Evolutionary conservation across 306 rosid species (phyloP).

Genomic region (Cucumis hystrix): DNA sequence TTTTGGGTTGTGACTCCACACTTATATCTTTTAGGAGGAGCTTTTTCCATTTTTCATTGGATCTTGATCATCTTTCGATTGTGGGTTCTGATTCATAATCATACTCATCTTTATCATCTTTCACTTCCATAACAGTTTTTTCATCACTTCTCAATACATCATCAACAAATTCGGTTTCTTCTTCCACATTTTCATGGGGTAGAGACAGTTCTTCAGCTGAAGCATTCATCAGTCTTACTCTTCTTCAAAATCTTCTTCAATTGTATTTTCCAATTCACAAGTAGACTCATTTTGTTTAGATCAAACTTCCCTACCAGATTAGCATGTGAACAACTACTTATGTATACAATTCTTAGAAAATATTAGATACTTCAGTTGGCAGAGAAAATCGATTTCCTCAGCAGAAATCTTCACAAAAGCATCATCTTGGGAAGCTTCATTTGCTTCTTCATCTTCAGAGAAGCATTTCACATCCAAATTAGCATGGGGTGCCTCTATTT

Average conservation of each 20-base stretch:
- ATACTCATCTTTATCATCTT: no score
- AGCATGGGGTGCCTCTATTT: not conserved
- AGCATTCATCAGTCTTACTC: not conserved
- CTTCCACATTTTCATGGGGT: not conserved
- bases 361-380: not conserved
- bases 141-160: no score
- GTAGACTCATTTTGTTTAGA: not conserved
- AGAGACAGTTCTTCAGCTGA: not conserved
- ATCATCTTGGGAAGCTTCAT: not conserved
- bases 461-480: not conserved
- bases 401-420: not conserved
- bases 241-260: not conserved
- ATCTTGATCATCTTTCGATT: not conserved
- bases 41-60: not conserved
- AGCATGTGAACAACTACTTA: not conserved
- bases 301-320: not conserved
- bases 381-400: not conserved
- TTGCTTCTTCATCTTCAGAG: not conserved
- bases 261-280: slow-evolving; percentile 1
- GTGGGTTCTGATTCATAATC: not conserved
- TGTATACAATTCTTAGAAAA: no score
- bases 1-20: not conserved
- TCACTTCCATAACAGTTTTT: no score
- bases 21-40: not conserved
- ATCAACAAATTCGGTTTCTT: not conserved